A percentile compares a stretch with the other conserved stretches of the same genome.
These are phyloP conservation scores for Xylaria hypoxylon DNA, from an alignment of 2,329 filamentous ascomycete genomes.

Conservation along the genomic window DNA sequence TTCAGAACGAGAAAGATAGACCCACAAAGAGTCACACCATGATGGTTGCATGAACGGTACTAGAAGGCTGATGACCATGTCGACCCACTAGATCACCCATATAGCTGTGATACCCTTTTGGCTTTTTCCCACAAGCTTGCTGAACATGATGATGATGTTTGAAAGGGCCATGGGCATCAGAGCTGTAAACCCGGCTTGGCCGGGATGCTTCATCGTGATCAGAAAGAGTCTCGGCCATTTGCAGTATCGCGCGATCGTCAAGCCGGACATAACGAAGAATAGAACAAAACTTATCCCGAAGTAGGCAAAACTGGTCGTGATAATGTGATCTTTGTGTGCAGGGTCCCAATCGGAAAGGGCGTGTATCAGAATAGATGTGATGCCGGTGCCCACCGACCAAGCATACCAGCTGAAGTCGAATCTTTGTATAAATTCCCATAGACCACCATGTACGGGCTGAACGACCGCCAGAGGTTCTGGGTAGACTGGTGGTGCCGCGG, in stretches of 20 bases:
- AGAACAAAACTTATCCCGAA: not conserved
- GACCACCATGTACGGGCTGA: not conserved
- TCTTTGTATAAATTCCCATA: not conserved
- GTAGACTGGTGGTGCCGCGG: too few species aligned
- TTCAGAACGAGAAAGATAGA: not conserved
- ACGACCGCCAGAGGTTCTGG: not conserved
- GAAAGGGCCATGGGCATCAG: conserved; percentile 13
- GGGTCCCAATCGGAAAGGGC: not conserved
- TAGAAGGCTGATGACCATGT: not conserved
- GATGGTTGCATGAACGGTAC: not conserved
- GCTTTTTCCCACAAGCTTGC: not conserved
- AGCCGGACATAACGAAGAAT: not conserved
- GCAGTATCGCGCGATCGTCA: not conserved
- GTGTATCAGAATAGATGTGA: conserved; percentile 5
- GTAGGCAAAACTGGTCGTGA: not conserved
- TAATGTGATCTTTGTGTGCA: not conserved
- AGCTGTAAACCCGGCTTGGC: not conserved
- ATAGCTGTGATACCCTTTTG: not conserved
- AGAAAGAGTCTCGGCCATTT: not conserved
- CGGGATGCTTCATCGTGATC: not conserved
- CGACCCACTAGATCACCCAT: conserved; percentile 4
- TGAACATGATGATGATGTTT: not conserved
- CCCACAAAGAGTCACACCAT: not conserved
- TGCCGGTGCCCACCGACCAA: not conserved
- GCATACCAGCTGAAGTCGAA: conserved; percentile 18